A percentile compares a stretch with the other conserved stretches of the same genome.
These are phyloP conservation scores for Nicotiana paniculata DNA, from an alignment of 257 asterid genomes.

Conservation along the genomic window DNA sequence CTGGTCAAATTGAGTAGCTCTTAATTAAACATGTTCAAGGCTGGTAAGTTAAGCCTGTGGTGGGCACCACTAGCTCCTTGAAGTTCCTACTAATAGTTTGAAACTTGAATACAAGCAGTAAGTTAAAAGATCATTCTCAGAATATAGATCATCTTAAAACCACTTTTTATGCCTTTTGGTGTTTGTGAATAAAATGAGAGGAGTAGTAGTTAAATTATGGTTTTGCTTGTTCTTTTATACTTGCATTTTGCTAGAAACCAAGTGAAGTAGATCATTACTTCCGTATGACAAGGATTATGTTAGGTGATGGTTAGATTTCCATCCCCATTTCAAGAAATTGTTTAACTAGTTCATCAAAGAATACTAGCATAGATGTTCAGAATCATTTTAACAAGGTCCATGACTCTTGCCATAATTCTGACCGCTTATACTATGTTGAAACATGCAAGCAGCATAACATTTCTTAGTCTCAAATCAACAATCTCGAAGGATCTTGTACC, in stretches of 20 bases:
- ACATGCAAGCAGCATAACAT: neutral
- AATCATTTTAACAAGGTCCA: neutral
- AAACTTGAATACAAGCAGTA: neutral
- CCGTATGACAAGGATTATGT: too few species aligned
- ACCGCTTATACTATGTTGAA: neutral
- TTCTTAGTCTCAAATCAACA: neutral
- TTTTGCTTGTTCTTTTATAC: too few species aligned
- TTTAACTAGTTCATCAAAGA: too few species aligned
- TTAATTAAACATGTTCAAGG: neutral
- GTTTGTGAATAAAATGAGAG: too few species aligned
- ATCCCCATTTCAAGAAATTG: neutral
- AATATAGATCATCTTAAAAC: too few species aligned
- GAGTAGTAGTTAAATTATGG: too few species aligned
- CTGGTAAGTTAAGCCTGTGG: neutral
- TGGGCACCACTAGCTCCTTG: neutral
- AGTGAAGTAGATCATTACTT: too few species aligned
- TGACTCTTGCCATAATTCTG: neutral
- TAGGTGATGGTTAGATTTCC: too few species aligned
- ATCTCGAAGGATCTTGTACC: neutral
- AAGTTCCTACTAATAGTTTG: neutral
- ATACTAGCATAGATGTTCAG: neutral
- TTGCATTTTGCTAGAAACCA: too few species aligned
- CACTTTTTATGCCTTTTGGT: too few species aligned
- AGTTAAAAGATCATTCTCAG: neutral
- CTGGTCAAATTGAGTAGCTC: neutral